A percentile compares a stretch with the other conserved stretches of the same genome.
phyloP scores from a whole-genome alignment of 176 grass and related monocot species.

The Oryza rufipogon region DNA sequence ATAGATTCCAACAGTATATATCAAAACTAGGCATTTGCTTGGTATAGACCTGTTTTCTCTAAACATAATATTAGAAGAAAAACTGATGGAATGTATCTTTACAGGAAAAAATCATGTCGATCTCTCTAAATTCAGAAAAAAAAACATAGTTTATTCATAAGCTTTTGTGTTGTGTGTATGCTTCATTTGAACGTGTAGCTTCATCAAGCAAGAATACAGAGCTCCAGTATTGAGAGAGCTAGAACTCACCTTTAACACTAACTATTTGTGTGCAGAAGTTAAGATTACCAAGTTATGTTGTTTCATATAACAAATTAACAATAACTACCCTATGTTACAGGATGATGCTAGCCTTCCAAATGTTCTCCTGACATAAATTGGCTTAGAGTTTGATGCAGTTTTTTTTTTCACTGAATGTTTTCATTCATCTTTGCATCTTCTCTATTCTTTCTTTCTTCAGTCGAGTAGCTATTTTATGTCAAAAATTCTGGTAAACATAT shows the following conservation, averaged over 20 bases:
- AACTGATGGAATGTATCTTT: not conserved
- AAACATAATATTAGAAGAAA: not conserved
- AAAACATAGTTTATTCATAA: not conserved
- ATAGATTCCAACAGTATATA: not conserved
- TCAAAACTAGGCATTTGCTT: not conserved
- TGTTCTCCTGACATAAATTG: not conserved
- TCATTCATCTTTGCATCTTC: not conserved
- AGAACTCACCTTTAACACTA: not conserved
- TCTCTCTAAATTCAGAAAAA: not conserved
- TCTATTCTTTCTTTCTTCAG: not conserved
- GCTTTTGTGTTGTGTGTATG: not conserved
- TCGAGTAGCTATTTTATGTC: not conserved
- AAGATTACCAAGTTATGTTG: not conserved
- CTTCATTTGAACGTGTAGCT: not conserved
- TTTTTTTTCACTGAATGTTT: not conserved
- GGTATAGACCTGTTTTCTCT: not conserved
- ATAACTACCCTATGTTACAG: constrained; percentile 3
- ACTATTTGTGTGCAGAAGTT: constrained; percentile 15
- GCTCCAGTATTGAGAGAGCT: not conserved
- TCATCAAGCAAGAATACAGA: constrained; percentile 7
- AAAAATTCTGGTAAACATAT: constrained; percentile 7
- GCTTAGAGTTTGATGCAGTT: too few relatives aligned
- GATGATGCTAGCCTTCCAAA: constrained; percentile 1
- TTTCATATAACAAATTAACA: not conserved
- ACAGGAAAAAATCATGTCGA: not conserved